Conservation (phyloP, 2,329 filamentous ascomycete genomes). For the Ceratocystis cacaofunesta region DNA sequence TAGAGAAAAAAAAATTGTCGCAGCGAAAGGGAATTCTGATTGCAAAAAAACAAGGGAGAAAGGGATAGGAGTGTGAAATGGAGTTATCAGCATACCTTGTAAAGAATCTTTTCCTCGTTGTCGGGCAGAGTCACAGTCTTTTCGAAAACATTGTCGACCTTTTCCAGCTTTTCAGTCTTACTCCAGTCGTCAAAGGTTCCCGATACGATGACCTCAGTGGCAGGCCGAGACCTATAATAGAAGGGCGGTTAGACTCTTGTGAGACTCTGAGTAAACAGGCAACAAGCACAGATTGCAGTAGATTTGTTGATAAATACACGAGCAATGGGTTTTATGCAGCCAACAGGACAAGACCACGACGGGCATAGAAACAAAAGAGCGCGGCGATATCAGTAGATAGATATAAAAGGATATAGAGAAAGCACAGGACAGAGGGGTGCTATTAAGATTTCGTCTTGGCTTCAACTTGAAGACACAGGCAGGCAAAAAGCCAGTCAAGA, state of each 20-base stretch:
- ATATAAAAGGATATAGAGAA: not conserved
- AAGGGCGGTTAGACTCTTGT: not conserved
- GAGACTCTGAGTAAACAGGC: not conserved
- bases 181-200: slow-evolving; percentile 92
- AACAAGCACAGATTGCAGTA: not conserved
- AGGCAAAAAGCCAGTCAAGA: not conserved
- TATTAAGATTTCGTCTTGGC: not conserved
- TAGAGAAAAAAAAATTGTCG: not conserved
- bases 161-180: slow-evolving; percentile 71
- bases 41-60: slow-evolving; percentile 9
- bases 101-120: slow-evolving; percentile 60
- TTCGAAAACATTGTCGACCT: slow-evolving; percentile 56
- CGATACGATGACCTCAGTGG: slow-evolving; percentile 81
- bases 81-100: slow-evolving; percentile 58
- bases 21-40: not conserved
- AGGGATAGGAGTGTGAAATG: slow-evolving; percentile 5
- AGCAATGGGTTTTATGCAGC: not conserved
- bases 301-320: not conserved
- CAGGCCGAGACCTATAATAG: slow-evolving; percentile 58
- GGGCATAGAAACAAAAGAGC: not conserved
- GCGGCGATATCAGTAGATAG: not conserved
- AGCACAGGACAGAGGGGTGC: not conserved
- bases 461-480: not conserved
- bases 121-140: slow-evolving; percentile 64
- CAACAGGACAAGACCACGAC: not conserved